Conservation (phyloP, 2,329 filamentous ascomycete genomes). For the Talaromyces sp. region DNA sequence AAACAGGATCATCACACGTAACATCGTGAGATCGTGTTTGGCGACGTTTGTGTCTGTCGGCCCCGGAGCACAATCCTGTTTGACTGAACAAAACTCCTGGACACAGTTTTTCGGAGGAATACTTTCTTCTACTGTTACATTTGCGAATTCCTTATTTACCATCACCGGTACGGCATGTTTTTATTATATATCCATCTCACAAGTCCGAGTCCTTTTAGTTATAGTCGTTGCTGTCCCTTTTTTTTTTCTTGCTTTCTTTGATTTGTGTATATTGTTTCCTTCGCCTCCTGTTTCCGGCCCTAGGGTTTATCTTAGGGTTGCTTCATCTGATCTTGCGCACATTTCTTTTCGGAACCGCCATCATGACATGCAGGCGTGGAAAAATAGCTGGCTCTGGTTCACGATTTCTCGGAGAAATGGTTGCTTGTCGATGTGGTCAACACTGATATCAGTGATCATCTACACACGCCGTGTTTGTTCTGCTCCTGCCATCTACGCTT, state of each 20-base stretch:
- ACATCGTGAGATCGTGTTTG: slow-evolving; percentile 9
- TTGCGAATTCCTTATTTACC: background rate
- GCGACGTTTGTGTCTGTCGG: background rate
- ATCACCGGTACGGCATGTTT: background rate
- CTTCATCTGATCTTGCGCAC: background rate
- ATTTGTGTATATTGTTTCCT: background rate
- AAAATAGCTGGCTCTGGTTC: background rate
- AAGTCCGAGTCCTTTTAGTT: background rate
- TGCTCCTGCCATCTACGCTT: background rate
- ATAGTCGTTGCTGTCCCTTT: background rate
- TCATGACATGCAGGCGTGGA: background rate
- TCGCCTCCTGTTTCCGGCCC: background rate
- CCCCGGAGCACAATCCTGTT: background rate
- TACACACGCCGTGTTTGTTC: background rate
- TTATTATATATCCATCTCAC: background rate
- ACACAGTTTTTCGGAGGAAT: slow-evolving; percentile 4
- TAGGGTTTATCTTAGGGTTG: background rate
- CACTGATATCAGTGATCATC: background rate
- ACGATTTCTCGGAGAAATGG: background rate
- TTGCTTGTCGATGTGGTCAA: background rate
- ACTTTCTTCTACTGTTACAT: background rate
- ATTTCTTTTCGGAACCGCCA: background rate
- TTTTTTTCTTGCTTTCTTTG: background rate
- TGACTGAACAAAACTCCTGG: background rate
- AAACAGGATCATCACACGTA: slow-evolving; percentile 9